Evolutionary conservation across 225 moss, liverwort and hornwort genomes (phyloP).

Genomic region (Sphagnum contortum): DNA sequence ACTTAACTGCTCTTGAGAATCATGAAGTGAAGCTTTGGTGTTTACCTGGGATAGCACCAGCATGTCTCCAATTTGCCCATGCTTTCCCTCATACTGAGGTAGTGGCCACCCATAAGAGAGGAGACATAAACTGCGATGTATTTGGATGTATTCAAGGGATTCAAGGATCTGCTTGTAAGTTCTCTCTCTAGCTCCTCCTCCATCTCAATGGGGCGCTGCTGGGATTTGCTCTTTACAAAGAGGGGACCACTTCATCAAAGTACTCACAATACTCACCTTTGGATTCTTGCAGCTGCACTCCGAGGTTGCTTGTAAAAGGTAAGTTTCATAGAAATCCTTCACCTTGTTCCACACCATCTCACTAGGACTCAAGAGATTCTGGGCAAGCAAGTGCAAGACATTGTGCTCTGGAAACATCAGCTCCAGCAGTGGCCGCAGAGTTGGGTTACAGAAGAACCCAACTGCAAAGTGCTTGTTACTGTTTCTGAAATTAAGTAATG

Average conservation of each 20-base stretch:
- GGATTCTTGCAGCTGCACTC: constrained; percentile 57
- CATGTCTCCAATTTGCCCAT: constrained; percentile 25
- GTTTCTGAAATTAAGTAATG: constrained; percentile 48
- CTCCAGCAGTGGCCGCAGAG: constrained; percentile 46
- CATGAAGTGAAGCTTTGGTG: too few relatives aligned
- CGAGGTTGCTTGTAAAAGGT: constrained; percentile 29
- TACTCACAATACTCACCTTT: constrained; percentile 54
- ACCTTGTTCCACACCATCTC: constrained; percentile 37
- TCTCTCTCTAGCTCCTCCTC: constrained; percentile 27
- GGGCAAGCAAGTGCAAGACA: constrained; percentile 50
- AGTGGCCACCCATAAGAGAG: constrained; percentile 42
- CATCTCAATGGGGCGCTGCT: constrained; percentile 43
- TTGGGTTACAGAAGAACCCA: constrained; percentile 56
- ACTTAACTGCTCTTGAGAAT: too few relatives aligned
- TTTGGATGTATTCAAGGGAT: constrained; percentile 6
- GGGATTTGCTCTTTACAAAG: constrained; percentile 33
- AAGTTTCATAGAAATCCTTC: constrained; percentile 12
- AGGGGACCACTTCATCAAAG: constrained; percentile 52
- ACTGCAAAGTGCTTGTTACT: constrained; percentile 57
- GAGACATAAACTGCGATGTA: constrained; percentile 39
- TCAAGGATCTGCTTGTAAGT: constrained; percentile 3
- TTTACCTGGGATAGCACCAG: constrained; percentile 29
- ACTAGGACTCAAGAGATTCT: constrained; percentile 37
- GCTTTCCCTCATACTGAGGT: constrained; percentile 27
- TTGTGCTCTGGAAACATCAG: constrained; percentile 46